These are phyloP conservation scores for Scheffersomyces titani DNA, from an alignment of 1,139 yeast species.

Conservation along the genomic window DNA sequence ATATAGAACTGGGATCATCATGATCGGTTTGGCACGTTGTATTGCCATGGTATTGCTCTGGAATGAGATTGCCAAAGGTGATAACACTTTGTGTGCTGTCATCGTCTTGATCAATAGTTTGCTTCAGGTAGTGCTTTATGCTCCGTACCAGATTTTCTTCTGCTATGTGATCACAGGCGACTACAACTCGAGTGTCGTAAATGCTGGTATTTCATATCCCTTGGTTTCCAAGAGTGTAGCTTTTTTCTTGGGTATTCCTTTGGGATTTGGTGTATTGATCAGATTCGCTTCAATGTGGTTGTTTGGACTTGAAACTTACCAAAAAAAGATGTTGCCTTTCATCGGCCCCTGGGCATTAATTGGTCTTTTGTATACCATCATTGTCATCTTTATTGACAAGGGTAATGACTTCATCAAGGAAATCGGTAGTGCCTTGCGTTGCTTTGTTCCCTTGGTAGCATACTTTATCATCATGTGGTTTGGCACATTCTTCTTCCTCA, in stretches of 20 bases:
- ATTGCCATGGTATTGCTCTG: slow-evolving; percentile 68
- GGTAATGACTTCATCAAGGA: slow-evolving; percentile 53
- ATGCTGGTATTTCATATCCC: slow-evolving; percentile 29
- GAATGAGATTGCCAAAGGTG: slow-evolving; percentile 60
- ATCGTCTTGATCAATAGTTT: slow-evolving; percentile 54
- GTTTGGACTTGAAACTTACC: background rate
- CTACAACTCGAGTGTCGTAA: slow-evolving; percentile 6
- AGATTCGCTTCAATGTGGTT: slow-evolving; percentile 28
- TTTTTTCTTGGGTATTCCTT: slow-evolving; percentile 57
- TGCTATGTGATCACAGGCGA: slow-evolving; percentile 39
- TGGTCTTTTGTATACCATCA: slow-evolving; percentile 54
- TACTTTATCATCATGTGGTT: slow-evolving; percentile 55
- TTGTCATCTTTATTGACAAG: slow-evolving; percentile 54
- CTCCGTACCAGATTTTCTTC: slow-evolving; percentile 54
- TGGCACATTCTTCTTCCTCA: slow-evolving; percentile 40
- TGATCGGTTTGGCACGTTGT: slow-evolving; percentile 63
- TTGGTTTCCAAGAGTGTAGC: slow-evolving; percentile 54
- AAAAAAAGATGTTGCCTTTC: slow-evolving; percentile 31
- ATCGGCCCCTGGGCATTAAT: slow-evolving; percentile 53
- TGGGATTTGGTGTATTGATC: slow-evolving; percentile 46
- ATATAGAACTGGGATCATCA: slow-evolving; percentile 54
- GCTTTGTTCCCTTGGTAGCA: slow-evolving; percentile 50
- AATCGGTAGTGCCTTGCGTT: slow-evolving; percentile 52
- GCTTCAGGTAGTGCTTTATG: slow-evolving; percentile 54
- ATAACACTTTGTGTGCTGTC: slow-evolving; percentile 51